phyloP scores from a whole-genome alignment of 2,329 filamentous ascomycete genomes.

The Elsinoe batatas region DNA sequence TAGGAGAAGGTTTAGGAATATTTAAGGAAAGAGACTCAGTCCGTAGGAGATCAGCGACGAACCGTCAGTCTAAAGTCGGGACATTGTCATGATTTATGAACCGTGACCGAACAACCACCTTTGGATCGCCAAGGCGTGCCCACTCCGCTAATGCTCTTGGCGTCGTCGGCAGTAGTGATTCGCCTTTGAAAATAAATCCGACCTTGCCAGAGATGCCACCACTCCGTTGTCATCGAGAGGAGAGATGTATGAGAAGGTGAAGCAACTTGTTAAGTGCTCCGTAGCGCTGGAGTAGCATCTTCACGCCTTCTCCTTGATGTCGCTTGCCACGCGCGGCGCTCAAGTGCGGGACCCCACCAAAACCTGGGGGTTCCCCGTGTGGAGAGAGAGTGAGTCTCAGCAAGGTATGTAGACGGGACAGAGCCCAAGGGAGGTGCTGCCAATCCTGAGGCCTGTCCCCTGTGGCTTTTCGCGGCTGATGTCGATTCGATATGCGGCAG shows the following conservation, averaged over 20 bases:
- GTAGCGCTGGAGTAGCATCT: too few species aligned
- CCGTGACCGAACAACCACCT: background rate
- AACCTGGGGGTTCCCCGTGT: constrained; percentile 4
- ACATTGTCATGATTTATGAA: background rate
- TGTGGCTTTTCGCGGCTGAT: background rate
- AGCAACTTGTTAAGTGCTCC: too few species aligned
- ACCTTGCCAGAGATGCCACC: too few species aligned
- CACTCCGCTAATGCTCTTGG: background rate
- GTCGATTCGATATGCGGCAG: background rate
- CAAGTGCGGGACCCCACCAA: background rate
- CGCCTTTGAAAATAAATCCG: background rate
- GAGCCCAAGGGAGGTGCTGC: background rate
- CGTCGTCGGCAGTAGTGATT: background rate
- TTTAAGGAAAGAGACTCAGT: background rate
- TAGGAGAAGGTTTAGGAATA: background rate
- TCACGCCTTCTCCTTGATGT: too few species aligned
- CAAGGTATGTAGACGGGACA: background rate
- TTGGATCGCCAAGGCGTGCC: background rate
- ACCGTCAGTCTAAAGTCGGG: background rate
- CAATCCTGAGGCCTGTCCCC: background rate
- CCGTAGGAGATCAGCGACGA: background rate
- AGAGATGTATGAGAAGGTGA: too few species aligned
- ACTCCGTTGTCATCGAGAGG: too few species aligned
- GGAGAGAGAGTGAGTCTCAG: too few species aligned
- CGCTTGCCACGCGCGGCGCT: too few species aligned